Conservation (phyloP, 768 basidiomycete genomes). For the Leccinum arenicola region DNA sequence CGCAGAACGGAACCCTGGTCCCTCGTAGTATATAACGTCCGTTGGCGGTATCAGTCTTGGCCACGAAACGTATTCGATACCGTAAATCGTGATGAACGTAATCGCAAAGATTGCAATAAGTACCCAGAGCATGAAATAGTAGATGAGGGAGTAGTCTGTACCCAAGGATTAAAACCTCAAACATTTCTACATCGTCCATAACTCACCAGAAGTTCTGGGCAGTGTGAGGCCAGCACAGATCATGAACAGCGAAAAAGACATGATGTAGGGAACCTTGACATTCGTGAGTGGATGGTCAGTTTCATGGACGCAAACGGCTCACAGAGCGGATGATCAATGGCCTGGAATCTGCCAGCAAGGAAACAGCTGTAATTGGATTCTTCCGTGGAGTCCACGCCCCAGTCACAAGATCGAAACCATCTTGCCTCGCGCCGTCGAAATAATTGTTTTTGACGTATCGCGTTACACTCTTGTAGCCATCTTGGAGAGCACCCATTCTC, state of each 20-base stretch:
- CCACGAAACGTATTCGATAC: constrained; percentile 94
- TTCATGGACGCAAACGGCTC: constrained; percentile 28
- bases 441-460: constrained; percentile 96
- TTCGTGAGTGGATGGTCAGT: constrained; percentile 3
- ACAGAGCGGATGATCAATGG: constrained; percentile 86
- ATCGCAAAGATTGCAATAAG: constrained; percentile 57
- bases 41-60: constrained; percentile 78
- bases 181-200: background rate
- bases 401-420: constrained; percentile 92
- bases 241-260: constrained; percentile 84
- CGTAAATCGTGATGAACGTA: constrained; percentile 76
- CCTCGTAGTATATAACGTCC: constrained; percentile 82
- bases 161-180: constrained; percentile 1
- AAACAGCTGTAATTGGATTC: constrained; percentile 64
- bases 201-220: constrained; percentile 82
- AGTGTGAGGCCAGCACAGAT: constrained; percentile 82
- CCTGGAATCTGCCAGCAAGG: constrained; percentile 72
- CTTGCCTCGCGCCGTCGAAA: constrained; percentile 91
- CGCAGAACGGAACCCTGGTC: constrained; percentile 81
- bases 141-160: constrained; percentile 79
- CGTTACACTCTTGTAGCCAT: constrained; percentile 78
- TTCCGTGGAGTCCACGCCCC: constrained; percentile 87
- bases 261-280: constrained; percentile 75
- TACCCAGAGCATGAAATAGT: constrained; percentile 84
- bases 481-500: constrained; percentile 72